These are phyloP conservation scores for Durusdinium trenchii DNA, from an alignment of 73 alveolate species.

Conservation along the genomic window DNA sequence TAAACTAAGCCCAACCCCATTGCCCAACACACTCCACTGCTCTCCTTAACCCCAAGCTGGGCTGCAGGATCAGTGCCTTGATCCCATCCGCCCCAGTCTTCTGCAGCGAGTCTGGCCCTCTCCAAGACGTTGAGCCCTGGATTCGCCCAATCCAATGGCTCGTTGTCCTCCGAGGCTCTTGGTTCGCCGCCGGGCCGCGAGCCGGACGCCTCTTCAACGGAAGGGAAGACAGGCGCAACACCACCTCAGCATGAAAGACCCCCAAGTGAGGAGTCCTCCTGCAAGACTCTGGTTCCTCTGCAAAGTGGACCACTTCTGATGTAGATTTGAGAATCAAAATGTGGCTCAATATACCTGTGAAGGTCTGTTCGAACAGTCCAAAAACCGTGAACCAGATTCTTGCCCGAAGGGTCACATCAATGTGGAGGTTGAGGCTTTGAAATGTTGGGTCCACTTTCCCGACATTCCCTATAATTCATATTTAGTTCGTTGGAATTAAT, in stretches of 20 bases:
- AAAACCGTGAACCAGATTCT: no score
- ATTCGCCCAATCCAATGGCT: background rate
- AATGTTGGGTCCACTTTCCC: no score
- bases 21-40: no score
- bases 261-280: background rate
- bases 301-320: background rate
- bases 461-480: no score
- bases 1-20: no score
- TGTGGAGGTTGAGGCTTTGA: no score
- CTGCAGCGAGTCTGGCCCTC: constrained; percentile 78
- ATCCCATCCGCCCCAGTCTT: background rate
- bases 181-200: background rate
- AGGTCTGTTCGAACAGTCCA: no score
- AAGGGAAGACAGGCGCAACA: no score
- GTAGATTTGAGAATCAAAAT: background rate
- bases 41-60: background rate
- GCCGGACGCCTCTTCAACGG: background rate
- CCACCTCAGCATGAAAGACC: background rate
- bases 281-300: background rate
- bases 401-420: no score
- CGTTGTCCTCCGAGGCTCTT: background rate
- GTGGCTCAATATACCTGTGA: no score
- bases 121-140: constrained; percentile 86
- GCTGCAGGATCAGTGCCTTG: constrained; percentile 29
- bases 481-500: no score